Conservation (phyloP, 2,329 filamentous ascomycete genomes). For the Xylariaceae sp. region DNA sequence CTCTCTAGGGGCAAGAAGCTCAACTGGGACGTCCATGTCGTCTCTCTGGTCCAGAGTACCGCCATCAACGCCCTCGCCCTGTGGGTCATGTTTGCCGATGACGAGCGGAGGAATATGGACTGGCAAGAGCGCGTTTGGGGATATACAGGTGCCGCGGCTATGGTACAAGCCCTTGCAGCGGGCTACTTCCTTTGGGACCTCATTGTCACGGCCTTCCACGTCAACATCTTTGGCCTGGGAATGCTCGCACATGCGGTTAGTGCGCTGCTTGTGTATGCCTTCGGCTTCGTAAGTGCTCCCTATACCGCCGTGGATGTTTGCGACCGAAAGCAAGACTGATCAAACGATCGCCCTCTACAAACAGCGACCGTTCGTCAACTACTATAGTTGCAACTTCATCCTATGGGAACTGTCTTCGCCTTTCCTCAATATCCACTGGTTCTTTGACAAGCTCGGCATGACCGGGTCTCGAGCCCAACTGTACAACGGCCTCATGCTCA, state of each 20-base stretch:
- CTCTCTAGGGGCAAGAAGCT: constrained; percentile 67
- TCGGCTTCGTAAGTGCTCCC: constrained; percentile 72
- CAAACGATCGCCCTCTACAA: constrained; percentile 38
- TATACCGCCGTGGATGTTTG: neutral
- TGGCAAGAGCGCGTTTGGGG: constrained; percentile 74
- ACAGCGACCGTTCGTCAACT: constrained; percentile 82
- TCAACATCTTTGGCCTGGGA: constrained; percentile 74
- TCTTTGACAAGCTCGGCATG: constrained; percentile 83
- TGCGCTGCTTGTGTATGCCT: constrained; percentile 72
- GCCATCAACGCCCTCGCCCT: constrained; percentile 74
- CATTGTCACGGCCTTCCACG: constrained; percentile 66
- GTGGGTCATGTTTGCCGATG: constrained; percentile 70
- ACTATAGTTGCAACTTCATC: constrained; percentile 79
- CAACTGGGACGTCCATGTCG: constrained; percentile 86
- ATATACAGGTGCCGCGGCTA: constrained; percentile 71
- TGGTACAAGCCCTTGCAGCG: constrained; percentile 75
- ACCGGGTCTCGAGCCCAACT: constrained; percentile 75
- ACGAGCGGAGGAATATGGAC: constrained; percentile 68
- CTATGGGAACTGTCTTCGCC: constrained; percentile 86
- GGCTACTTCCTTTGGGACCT: constrained; percentile 89
- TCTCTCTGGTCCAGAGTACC: constrained; percentile 77
- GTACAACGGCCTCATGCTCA: constrained; percentile 74
- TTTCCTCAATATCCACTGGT: constrained; percentile 90
- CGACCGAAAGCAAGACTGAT: constrained; percentile 1
- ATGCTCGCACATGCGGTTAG: constrained; percentile 77